These are phyloP conservation scores for Tardiomyces depauwii DNA, from an alignment of 1,139 yeast species.

Conservation along the genomic window DNA sequence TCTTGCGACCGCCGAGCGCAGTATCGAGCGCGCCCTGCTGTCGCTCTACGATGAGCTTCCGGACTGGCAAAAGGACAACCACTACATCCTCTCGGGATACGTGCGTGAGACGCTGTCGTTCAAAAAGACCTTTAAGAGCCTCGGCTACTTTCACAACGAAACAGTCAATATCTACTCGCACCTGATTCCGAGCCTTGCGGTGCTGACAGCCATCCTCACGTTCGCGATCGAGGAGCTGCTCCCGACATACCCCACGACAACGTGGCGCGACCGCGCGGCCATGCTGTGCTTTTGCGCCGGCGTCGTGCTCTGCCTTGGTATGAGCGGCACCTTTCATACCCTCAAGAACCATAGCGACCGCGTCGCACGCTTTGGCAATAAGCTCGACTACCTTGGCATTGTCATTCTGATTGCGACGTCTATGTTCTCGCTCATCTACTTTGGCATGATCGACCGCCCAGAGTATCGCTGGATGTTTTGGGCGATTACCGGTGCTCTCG, in stretches of 20 bases:
- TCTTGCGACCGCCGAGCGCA: neutral
- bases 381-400: constrained; percentile 80
- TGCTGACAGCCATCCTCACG: constrained; percentile 21
- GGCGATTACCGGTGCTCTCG: constrained; percentile 41
- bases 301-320: constrained; percentile 47
- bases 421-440: constrained; percentile 56
- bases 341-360: constrained; percentile 61
- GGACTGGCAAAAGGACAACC: constrained; percentile 82
- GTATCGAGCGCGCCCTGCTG: neutral
- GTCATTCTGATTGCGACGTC: constrained; percentile 67
- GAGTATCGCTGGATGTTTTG: constrained; percentile 34
- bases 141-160: constrained; percentile 72
- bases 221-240: constrained; percentile 14
- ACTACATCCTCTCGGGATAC: constrained; percentile 62
- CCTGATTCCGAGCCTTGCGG: constrained; percentile 49
- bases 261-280: constrained; percentile 33
- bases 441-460: constrained; percentile 49
- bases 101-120: constrained; percentile 57
- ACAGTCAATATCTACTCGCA: constrained; percentile 75
- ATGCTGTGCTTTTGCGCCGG: constrained; percentile 32
- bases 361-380: constrained; percentile 59
- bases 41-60: constrained; percentile 42
- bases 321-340: constrained; percentile 71
- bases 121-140: constrained; percentile 39
- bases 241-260: constrained; percentile 36